Base-by-base conservation (phyloP, 1,284 basidiomycete genomes). In the Ustilago hordei region DNA sequence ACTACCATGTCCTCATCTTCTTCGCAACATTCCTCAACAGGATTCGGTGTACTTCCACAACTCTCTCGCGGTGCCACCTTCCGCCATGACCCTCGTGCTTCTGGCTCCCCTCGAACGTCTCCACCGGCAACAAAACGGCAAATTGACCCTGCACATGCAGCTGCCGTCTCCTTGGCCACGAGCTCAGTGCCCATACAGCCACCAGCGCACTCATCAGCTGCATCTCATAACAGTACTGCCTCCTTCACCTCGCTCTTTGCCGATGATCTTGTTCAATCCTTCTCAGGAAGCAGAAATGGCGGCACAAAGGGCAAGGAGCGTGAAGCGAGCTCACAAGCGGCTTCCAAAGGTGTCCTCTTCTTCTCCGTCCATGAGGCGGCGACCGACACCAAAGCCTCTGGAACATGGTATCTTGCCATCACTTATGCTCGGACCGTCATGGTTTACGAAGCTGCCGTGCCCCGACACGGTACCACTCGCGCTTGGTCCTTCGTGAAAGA, bases 371-470 rank as follows among this genome's bases (percentile, higher is more conserved):
- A 80, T 43, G 79, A 81, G 50, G 80, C 80, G 4, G 62, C 34
- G 23, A 32, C 67, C 12, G 70, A 80, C 35, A 72, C 71, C 48
- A 79, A 79, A 45, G 78, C 67, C 6, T 53, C 70, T 8, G 80
- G 80, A 17, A 81, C 80, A 13, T 81, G 80, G 80, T 81, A 81
- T 57, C 55, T 81, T 8, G 80, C 80, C 28, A 62, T 81, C 17
- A 68, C 80, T 9, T 71, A 68, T 19, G 57, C 75, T 36, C 78
- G 78, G 43, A 75, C 69, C 38, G 67, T 81, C 56, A 63, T 75
- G 60, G 60, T 81, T 5, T 81, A 81, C 63, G 80, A 81, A 57
- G 78, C 80, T 17, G 52, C 69, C 4, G 55, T 71, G n/a, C 62
- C 78, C 2, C 63, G 50, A 35, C n/a, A 47, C n/a, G 69, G 60